phyloP scores from a whole-genome alignment of 140 eudicot species.

The Senecio squalidus region DNA sequence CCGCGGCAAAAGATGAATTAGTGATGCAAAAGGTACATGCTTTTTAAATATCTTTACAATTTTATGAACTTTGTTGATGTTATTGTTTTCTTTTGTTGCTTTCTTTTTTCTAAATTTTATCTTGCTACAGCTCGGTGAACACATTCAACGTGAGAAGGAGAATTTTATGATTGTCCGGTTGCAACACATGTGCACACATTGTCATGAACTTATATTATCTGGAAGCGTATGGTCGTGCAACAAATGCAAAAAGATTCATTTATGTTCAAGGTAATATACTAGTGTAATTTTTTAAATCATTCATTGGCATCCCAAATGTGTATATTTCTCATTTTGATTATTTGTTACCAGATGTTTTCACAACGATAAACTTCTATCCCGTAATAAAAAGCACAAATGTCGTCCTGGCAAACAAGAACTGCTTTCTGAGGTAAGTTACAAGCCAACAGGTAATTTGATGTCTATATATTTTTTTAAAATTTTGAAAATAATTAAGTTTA shows the following conservation, averaged over 20 bases:
- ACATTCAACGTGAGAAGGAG: conserved; percentile 39
- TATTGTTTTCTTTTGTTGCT: neutral
- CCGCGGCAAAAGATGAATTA: conserved; percentile 57
- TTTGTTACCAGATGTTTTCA: conserved; percentile 41
- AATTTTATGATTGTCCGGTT: conserved; percentile 48
- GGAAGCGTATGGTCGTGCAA: conserved; percentile 55
- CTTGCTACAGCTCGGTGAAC: conserved; percentile 55
- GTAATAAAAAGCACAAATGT: conserved; percentile 28
- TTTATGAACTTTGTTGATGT: neutral
- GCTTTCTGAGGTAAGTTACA: conserved; percentile 43
- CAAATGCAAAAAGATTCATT: conserved; percentile 48
- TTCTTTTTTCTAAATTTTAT: neutral
- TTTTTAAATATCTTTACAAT: neutral
- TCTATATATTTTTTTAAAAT: neutral
- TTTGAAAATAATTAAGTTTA: neutral
- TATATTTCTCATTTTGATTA: neutral
- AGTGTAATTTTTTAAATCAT: conserved; percentile 10
- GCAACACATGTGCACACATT: conserved; percentile 43
- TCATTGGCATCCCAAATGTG: neutral
- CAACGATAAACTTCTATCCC: conserved; percentile 5
- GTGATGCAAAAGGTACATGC: conserved; percentile 58
- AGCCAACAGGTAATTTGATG: neutral
- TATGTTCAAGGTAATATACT: conserved; percentile 47
- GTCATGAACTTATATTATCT: conserved; percentile 55
- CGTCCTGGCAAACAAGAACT: conserved; percentile 35